Base-by-base conservation (phyloP, 2,329 filamentous ascomycete species). In the Penicillium paneum region DNA sequence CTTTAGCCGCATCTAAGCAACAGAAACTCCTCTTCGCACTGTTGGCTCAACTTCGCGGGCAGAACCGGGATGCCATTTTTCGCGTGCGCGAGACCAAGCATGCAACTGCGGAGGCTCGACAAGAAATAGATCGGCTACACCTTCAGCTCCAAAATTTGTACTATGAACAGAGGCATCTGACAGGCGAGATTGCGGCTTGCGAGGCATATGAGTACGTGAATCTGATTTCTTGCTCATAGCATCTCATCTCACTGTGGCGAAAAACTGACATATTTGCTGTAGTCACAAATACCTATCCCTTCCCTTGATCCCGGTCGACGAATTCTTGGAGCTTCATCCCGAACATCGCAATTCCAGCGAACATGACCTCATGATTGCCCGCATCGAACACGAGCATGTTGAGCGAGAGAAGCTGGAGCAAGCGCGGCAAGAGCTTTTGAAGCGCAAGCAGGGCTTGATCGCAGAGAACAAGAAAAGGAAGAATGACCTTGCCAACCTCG, bases 121-220 rank as follows among this genome's bases (percentile, higher is more conserved):
- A 93, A 66, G 91, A 96, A 74, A 91, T 97, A 60, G 94, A 99
- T 71, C 85, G 87, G 46, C 80, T 99, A 57, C 92, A 97, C 70
- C 81, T 99, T 35, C 90, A 96, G 68, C 81, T 99, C 52, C 93
- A 97, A 74, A 99, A 99, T 68, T 78, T 99, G 8, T 95, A 94
- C 72, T 99, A 99, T 69, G 93, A 99, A 74, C 92, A 97, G 76
- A 82, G 90, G 51, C 91, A 97, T 73, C 78, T 99, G 51, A 85
- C 89, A 60, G 90, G 90, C 45, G 94, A 99, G 75, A 97, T 99
- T 57, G 79, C 84, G 0, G 91, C 90, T 8, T 97, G 94, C 72
- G 90, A 96, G 70, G 88, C 87, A 48, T 97, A 95, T 66, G 90
- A 96, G 91, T 96, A 77, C 58, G 89, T 82, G 12, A 24, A 42